A percentile compares a stretch with the other conserved stretches of the same genome.
phyloP scores from a whole-genome alignment of 163 green algal species.

The Scenedesmus sp. region DNA sequence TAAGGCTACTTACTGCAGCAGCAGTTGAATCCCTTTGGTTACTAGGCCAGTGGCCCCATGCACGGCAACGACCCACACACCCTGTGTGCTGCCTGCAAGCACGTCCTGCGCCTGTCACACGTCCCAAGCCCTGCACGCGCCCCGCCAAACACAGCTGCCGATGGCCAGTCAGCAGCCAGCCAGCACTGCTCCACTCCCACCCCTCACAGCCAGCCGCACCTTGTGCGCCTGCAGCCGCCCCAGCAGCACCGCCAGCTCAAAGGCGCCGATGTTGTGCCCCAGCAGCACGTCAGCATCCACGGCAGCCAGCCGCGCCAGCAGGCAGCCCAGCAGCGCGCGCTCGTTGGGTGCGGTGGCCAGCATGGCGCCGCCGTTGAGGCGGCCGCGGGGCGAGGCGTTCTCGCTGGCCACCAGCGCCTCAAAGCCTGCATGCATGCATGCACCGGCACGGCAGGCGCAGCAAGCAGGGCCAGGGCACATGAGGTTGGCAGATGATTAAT shows the following conservation, averaged over 20 bases:
- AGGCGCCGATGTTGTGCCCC: constrained; percentile 96
- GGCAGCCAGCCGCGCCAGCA: constrained; percentile 85
- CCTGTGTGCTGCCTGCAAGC: too few species aligned
- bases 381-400: constrained; percentile 76
- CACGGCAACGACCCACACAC: too few species aligned
- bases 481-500: too few species aligned
- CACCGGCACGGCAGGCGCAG: neutral
- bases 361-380: constrained; percentile 81
- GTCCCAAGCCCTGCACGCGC: too few species aligned
- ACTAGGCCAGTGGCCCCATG: too few species aligned
- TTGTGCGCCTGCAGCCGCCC: constrained; percentile 93
- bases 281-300: constrained; percentile 96
- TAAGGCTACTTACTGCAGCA: too few species aligned
- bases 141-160: too few species aligned
- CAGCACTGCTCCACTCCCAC: too few species aligned
- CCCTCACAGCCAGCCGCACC: constrained; percentile 53
- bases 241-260: constrained; percentile 96
- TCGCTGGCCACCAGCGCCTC: constrained; percentile 74
- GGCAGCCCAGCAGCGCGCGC: constrained; percentile 88
- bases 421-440: constrained; percentile 76
- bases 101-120: too few species aligned
- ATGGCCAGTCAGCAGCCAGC: too few species aligned
- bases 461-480: too few species aligned
- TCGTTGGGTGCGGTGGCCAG: constrained; percentile 81
- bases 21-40: too few species aligned